Evolutionary conservation across 345 rosid species (phyloP).

Genomic region (Raphanus raphanistrum): DNA sequence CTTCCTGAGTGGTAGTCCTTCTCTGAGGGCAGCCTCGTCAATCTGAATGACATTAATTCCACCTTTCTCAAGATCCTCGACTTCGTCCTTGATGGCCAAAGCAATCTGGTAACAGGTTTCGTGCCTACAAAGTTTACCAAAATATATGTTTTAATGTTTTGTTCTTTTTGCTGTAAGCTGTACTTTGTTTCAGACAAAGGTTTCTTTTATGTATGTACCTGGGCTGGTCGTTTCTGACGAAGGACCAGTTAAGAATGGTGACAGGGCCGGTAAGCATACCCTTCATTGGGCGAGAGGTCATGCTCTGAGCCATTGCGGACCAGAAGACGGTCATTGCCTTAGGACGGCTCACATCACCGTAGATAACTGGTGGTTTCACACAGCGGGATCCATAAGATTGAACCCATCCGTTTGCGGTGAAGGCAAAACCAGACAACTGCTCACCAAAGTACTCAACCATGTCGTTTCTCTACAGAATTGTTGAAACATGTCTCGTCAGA

Average conservation of each 20-base stretch:
- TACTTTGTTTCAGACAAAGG: conserved; percentile 27
- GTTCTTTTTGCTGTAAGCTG: not conserved
- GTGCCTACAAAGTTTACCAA: conserved; percentile 48
- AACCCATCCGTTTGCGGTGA: conserved; percentile 96
- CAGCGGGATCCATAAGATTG: conserved; percentile 98
- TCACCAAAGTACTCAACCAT: conserved; percentile 99
- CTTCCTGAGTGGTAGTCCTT: conserved; percentile 95
- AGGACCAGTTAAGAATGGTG: conserved; percentile 99
- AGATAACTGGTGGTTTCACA: conserved; percentile 97
- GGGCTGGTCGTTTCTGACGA: conserved; percentile 96
- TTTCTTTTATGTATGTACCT: conserved; percentile 48
- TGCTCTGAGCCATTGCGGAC: conserved; percentile 92
- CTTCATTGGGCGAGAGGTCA: conserved; percentile 98
- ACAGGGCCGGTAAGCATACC: conserved; percentile 99
- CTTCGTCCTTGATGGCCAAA: conserved; percentile 98
- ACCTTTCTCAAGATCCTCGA: conserved; percentile 96
- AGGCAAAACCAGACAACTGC: conserved; percentile 95
- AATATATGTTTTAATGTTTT: not conserved
- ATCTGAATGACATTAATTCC: conserved; percentile 89
- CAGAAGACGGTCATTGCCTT: conserved; percentile 98
- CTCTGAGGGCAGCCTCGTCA: conserved; percentile 98
- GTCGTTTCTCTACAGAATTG: conserved; percentile 75
- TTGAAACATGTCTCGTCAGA: conserved; percentile 8
- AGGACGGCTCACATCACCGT: conserved; percentile 99
- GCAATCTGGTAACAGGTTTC: conserved; percentile 99